Evolutionary conservation across 179 eudicot species (phyloP).

Genomic region (Beta lomatogona): DNA sequence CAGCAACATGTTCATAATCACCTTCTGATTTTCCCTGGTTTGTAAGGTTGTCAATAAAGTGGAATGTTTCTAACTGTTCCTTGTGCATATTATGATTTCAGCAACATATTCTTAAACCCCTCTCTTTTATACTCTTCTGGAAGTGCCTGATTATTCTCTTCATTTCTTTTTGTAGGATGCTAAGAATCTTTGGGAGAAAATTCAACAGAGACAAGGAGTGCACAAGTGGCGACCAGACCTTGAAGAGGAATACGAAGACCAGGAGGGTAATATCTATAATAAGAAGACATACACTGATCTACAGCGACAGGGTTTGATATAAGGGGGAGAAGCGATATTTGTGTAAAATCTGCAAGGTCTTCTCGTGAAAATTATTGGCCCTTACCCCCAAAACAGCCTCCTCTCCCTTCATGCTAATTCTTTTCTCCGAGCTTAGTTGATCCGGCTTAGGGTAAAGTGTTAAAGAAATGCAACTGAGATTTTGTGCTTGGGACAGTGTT

Average conservation of each 20-base stretch:
- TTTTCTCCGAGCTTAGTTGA: background rate
- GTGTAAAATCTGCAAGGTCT: slow-evolving; percentile 18
- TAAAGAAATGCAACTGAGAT: background rate
- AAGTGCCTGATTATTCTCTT: slow-evolving; percentile 9
- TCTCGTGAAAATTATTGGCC: background rate
- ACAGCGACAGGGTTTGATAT: slow-evolving; percentile 93
- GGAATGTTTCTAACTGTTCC: background rate
- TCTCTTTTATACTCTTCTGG: background rate
- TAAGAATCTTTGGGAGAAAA: slow-evolving; percentile 85
- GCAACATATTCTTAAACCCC: background rate
- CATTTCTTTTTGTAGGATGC: slow-evolving; percentile 63
- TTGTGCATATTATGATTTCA: background rate
- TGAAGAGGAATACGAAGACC: slow-evolving; percentile 95
- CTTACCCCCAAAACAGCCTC: background rate
- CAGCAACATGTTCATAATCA: background rate
- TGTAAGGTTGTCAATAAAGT: background rate
- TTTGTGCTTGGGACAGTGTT: background rate
- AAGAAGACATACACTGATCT: slow-evolving; percentile 93
- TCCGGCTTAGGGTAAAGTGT: background rate
- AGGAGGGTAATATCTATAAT: slow-evolving; percentile 94
- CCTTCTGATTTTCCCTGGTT: background rate
- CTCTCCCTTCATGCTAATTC: background rate
- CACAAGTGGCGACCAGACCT: slow-evolving; percentile 98
- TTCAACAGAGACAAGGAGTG: slow-evolving; percentile 83
- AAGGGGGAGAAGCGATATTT: slow-evolving; percentile 6